These are phyloP conservation scores for Claviceps pusilla DNA, from an alignment of 2,329 filamentous ascomycete species.

Conservation along the genomic window DNA sequence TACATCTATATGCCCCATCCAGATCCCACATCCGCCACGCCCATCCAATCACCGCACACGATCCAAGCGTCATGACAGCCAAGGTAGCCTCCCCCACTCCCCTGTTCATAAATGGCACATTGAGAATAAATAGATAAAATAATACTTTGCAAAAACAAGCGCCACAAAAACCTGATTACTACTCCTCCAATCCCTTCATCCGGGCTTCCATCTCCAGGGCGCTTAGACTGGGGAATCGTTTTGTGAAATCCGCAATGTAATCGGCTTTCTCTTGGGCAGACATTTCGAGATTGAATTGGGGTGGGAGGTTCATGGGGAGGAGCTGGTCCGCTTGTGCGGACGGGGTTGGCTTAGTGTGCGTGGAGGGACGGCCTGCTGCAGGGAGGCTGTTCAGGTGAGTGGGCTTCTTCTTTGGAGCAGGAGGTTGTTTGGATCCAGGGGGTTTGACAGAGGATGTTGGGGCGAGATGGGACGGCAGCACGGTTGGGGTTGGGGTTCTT, in stretches of 20 bases:
- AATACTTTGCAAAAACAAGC: neutral
- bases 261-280: slow-evolving; percentile 46
- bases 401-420: slow-evolving; percentile 47
- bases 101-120: no score
- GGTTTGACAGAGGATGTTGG: slow-evolving; percentile 12
- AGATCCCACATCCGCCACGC: no score
- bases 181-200: slow-evolving; percentile 14
- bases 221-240: slow-evolving; percentile 71
- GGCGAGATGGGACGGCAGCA: slow-evolving; percentile 11
- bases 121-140: neutral
- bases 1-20: no score
- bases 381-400: slow-evolving; percentile 42
- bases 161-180: slow-evolving; percentile 5
- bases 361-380: slow-evolving; percentile 27
- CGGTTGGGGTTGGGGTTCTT: neutral
- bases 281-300: slow-evolving; percentile 38
- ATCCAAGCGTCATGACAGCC: no score
- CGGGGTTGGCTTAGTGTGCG: slow-evolving; percentile 28
- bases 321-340: slow-evolving; percentile 21
- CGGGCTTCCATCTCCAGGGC: slow-evolving; percentile 75
- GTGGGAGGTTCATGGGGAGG: slow-evolving; percentile 31
- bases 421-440: slow-evolving; percentile 27
- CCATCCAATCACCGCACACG: no score
- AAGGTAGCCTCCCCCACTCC: no score
- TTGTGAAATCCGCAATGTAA: slow-evolving; percentile 57